Evolutionary conservation across 148 eudicot genomes (phyloP).

Genomic region (Rhododendron williamsianum): DNA sequence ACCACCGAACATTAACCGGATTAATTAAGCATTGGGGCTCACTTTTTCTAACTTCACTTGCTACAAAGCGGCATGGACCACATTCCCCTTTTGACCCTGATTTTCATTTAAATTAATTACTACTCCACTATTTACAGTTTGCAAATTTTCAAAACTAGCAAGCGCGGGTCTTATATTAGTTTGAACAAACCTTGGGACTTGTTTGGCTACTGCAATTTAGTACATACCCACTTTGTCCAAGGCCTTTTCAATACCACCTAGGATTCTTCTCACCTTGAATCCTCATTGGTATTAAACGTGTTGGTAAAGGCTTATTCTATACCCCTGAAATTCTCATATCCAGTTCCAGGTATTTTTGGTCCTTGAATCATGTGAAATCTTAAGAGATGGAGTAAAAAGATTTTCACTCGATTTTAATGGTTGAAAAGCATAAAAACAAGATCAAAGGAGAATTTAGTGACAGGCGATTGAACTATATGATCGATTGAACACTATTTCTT

Average conservation of each 20-base stretch:
- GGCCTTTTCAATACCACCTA: not conserved
- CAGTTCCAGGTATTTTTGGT: not conserved
- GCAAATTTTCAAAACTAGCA: not conserved
- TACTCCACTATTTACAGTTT: not conserved
- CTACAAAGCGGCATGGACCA: not conserved
- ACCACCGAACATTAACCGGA: not conserved
- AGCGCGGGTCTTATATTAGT: not conserved
- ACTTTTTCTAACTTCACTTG: not conserved
- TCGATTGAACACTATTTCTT: not conserved
- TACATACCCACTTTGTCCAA: not conserved
- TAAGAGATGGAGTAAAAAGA: not conserved
- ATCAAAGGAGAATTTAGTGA: not conserved
- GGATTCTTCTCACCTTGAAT: not conserved
- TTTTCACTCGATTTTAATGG: not conserved
- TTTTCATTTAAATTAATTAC: not conserved
- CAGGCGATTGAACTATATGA: not conserved
- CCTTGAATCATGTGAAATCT: not conserved
- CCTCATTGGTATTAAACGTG: not conserved
- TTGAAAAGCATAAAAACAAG: not conserved
- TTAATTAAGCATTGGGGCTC: no score
- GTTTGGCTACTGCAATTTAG: not conserved
- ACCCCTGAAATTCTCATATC: not conserved
- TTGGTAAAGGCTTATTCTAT: not conserved
- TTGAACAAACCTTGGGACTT: not conserved
- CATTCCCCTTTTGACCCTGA: not conserved